Conservation (phyloP, 2,329 filamentous ascomycete genomes). For the Trichoderma hamatum region DNA sequence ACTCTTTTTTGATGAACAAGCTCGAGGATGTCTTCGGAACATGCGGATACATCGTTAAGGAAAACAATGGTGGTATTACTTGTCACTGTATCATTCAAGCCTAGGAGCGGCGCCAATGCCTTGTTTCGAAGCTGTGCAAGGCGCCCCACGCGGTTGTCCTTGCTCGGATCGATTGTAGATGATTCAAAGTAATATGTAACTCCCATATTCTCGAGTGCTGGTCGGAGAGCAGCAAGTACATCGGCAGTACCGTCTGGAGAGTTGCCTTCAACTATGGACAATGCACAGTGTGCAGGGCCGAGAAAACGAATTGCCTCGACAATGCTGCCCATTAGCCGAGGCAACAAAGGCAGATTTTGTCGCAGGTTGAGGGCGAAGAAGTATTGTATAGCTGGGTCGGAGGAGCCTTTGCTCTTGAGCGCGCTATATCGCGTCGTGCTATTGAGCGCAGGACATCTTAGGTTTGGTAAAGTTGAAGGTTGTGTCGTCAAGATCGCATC, state of each 20-base stretch:
- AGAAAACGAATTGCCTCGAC: conserved; percentile 53
- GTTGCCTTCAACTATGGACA: conserved; percentile 58
- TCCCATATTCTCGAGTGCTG: conserved; percentile 44
- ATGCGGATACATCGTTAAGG: conserved; percentile 57
- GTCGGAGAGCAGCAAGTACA: conserved; percentile 47
- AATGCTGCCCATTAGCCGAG: conserved; percentile 50
- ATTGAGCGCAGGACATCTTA: conserved; percentile 34
- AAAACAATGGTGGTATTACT: conserved; percentile 53
- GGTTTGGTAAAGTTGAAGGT: conserved; percentile 28
- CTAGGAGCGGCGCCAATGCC: conserved; percentile 52
- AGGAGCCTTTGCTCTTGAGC: conserved; percentile 24
- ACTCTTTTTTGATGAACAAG: conserved; percentile 51
- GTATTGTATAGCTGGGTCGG: conserved; percentile 36
- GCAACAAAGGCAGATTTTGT: conserved; percentile 47
- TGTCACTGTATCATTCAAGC: conserved; percentile 34
- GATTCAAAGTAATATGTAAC: conserved; percentile 47
- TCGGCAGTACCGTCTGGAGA: conserved; percentile 56
- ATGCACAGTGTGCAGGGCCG: conserved; percentile 50
- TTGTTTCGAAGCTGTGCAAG: conserved; percentile 58
- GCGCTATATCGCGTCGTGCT: conserved; percentile 31
- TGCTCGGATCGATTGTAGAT: conserved; percentile 48
- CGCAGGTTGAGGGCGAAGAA: conserved; percentile 57
- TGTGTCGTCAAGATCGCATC: conserved; percentile 34
- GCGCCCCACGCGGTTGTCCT: conserved; percentile 48
- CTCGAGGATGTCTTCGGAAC: conserved; percentile 60